A percentile compares a stretch with the other conserved stretches of the same genome.
phyloP scores from a whole-genome alignment of 2,329 filamentous ascomycete species.

The Neoascochyta sp. region DNA sequence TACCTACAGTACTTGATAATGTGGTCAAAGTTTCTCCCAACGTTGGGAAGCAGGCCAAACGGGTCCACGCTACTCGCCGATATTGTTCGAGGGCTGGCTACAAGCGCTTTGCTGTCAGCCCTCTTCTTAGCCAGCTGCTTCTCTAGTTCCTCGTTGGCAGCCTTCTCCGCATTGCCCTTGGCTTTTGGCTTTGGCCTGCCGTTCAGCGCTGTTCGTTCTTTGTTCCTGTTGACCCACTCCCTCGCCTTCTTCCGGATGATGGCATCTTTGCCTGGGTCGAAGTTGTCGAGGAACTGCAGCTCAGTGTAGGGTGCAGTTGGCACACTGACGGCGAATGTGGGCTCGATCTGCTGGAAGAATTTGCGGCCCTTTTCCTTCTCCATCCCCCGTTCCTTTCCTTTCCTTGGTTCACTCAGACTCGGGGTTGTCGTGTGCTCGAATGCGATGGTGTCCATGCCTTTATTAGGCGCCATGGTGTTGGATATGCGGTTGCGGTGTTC shows the following conservation, averaged over 20 bases:
- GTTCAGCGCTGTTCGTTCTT: slow-evolving; percentile 5
- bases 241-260: slow-evolving; percentile 25
- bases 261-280: slow-evolving; percentile 17
- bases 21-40: slow-evolving; percentile 21
- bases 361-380: slow-evolving; percentile 12
- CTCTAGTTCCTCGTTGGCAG: slow-evolving; percentile 2
- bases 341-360: slow-evolving; percentile 21
- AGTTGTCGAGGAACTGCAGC: slow-evolving; percentile 22
- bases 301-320: slow-evolving; percentile 7
- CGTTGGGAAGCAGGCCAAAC: slow-evolving; percentile 15
- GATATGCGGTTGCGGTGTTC: too few relatives aligned
- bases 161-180: slow-evolving; percentile 2
- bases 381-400: slow-evolving; percentile 2
- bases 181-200: slow-evolving; percentile 1
- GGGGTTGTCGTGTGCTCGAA: too few relatives aligned
- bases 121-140: slow-evolving; percentile 1
- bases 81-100: slow-evolving; percentile 1
- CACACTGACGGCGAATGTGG: slow-evolving; percentile 18
- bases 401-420: background rate
- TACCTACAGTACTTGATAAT: slow-evolving; percentile 22
- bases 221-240: slow-evolving; percentile 25
- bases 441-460: too few relatives aligned
- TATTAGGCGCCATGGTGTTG: too few relatives aligned
- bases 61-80: slow-evolving; percentile 12
- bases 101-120: background rate